Percentiles rank a stretch among this genome's conserved stretches.
Evolutionary conservation across 495 filamentous ascomycete species (phyloP).

Genomic region (Alectoria sarmentosa): DNA sequence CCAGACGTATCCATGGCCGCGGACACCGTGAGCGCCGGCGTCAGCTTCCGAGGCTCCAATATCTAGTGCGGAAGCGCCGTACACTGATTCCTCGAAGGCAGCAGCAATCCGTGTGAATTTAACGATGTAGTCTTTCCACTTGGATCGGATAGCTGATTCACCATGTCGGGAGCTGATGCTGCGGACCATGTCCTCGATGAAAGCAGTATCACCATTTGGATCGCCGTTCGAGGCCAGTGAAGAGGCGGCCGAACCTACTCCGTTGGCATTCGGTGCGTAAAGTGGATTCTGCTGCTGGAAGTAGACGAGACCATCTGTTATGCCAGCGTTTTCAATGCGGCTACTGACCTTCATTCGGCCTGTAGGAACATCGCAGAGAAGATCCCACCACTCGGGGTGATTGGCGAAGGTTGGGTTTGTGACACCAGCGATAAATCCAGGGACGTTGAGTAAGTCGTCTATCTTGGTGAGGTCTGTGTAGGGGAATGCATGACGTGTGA

Average conservation of each 20-base stretch:
- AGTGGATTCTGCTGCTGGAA: constrained; percentile 75
- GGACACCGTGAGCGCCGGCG: constrained; percentile 51
- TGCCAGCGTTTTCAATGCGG: constrained; percentile 64
- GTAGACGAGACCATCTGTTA: constrained; percentile 74
- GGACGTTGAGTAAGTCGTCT: constrained; percentile 89
- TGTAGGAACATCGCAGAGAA: constrained; percentile 87
- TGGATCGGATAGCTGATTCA: constrained; percentile 81
- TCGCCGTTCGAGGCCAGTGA: constrained; percentile 47
- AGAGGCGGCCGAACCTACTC: constrained; percentile 24
- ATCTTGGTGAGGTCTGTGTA: constrained; percentile 98
- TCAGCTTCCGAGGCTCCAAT: constrained; percentile 65
- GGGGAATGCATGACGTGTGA: constrained; percentile 96
- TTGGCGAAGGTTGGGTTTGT: constrained; percentile 95
- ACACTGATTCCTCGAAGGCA: constrained; percentile 91
- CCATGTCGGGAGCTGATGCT: constrained; percentile 82
- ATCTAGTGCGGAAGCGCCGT: constrained; percentile 83
- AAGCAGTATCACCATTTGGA: constrained; percentile 79
- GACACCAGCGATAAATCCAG: constrained; percentile 95
- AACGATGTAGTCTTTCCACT: constrained; percentile 83
- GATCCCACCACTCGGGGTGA: constrained; percentile 97
- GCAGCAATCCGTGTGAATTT: constrained; percentile 89
- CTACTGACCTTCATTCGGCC: constrained; percentile 91
- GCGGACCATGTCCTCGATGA: constrained; percentile 77
- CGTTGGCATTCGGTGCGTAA: constrained; percentile 40
- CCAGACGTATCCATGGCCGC: constrained; percentile 95